Base-by-base conservation (phyloP, 208 protist genomes). In the Trypanosoma conorhini region DNA sequence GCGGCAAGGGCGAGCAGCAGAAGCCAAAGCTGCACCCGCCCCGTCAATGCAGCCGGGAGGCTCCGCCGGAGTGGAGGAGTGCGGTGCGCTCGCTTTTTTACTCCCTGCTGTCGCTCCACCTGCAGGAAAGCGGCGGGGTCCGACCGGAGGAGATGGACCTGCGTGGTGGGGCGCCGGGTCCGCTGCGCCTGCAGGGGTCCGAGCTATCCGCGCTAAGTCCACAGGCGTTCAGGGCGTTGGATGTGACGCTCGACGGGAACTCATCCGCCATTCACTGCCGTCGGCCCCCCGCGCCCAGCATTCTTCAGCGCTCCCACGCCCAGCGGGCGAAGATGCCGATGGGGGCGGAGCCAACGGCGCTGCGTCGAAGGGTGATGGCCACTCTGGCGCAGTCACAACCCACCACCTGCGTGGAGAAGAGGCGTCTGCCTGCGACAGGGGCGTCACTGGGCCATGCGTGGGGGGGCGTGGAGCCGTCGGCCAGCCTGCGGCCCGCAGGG, bases 181-280 rank as follows among this genome's bases (percentile, higher is more conserved):
- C 62, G 31, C 15, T 72, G 35, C 44, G 33, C n/a, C 24, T 72
- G n/a, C 64, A 67, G 35, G 72, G 72, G 0, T 61, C 60, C 22
- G 62, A 74, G 31, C 64, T 85, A 0, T 55, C 70, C 24, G 31
- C 28, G 13, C 30, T 86, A 15, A 56, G 46, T 54, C 51, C 52
- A 17, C 40, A 69, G 9, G 76, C 78, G 1, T 93, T 83, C 62
- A 73, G 72, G 13, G 64, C 71, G 5, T 72, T 93, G 58, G 83
- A 92, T 66, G 76, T 94, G n/a, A 62, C 72, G 19, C 73, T 94
- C 76, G 89, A 94, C 62, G 89, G 86, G 17, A 94, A 94, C 60
- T 83, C 79, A 59, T 79, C 77, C 50, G 81, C 75, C 48, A 52
- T 92, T 48, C 83, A 81, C 35, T 79, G 68, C n/a, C 83, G 86